Evolutionary conservation across 305 asterid genomes (phyloP).

Genomic region (Rubia tinctorum): DNA sequence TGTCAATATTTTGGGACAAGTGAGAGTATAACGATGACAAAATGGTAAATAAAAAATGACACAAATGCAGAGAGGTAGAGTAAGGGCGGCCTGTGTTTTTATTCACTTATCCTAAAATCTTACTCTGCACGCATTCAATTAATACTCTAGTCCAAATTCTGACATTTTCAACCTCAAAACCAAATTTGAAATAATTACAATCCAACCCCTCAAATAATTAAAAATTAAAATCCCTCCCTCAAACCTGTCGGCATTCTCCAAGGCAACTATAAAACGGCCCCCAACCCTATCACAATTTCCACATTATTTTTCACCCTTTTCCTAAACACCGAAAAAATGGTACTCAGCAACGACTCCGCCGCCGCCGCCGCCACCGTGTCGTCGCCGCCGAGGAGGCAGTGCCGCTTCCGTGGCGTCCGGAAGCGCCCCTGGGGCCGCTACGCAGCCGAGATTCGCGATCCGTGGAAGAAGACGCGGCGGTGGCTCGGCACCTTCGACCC

Average conservation of each 20-base stretch:
- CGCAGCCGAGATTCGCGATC: slow-evolving; percentile 74
- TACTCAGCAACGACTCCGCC: slow-evolving; percentile 4
- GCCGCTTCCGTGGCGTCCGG: slow-evolving; percentile 57
- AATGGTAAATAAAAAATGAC: slow-evolving; percentile 9
- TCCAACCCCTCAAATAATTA: neutral
- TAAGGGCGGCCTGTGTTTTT: neutral
- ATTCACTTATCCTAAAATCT: slow-evolving; percentile 9
- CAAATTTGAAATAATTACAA: neutral
- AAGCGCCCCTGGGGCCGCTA: slow-evolving; percentile 59
- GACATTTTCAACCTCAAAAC: neutral
- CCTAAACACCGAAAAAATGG: neutral
- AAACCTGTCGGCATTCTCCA: slow-evolving; percentile 23
- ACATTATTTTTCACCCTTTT: neutral
- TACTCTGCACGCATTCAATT: slow-evolving; percentile 13
- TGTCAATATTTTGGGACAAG: too few species aligned
- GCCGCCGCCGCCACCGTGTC: slow-evolving; percentile 8
- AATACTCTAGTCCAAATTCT: neutral
- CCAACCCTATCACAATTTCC: neutral
- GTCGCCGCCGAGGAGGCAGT: slow-evolving; percentile 11
- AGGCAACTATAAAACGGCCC: slow-evolving; percentile 21
- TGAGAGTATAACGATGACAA: neutral
- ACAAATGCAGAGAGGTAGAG: neutral
- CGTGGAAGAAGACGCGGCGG: slow-evolving; percentile 60
- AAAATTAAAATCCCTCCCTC: neutral
- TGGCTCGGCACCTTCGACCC: slow-evolving; percentile 76